Evolutionary conservation across 2,329 filamentous ascomycete species (phyloP).

Genomic region (Chaetomium globosum): DNA sequence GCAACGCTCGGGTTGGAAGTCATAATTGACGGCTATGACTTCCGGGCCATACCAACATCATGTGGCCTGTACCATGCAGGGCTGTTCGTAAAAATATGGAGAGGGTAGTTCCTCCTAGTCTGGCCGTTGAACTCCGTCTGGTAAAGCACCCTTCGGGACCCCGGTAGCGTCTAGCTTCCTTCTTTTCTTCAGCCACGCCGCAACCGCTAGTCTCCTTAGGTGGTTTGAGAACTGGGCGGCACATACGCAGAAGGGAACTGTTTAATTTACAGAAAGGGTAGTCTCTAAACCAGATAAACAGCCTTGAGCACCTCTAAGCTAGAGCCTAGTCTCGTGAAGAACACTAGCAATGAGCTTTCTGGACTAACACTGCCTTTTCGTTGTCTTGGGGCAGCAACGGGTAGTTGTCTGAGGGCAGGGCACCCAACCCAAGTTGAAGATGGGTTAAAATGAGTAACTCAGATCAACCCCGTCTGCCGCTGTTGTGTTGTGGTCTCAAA

Average conservation of each 20-base stretch:
- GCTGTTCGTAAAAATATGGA: not conserved
- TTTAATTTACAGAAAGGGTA: not conserved
- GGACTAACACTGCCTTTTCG: no score
- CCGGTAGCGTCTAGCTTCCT: not conserved
- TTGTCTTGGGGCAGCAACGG: not conserved
- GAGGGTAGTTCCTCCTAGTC: not conserved
- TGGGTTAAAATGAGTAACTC: not conserved
- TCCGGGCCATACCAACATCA: not conserved
- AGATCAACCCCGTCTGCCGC: not conserved
- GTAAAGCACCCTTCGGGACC: not conserved
- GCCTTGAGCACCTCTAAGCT: not conserved
- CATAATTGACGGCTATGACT: not conserved
- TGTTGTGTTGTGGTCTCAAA: not conserved
- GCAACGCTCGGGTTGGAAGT: not conserved
- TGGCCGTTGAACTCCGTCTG: not conserved
- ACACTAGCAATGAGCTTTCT: no score
- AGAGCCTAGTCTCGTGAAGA: no score
- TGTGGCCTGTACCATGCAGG: no score
- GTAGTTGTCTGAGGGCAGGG: not conserved
- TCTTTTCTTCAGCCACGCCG: not conserved
- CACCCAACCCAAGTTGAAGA: not conserved
- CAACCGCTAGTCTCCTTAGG: not conserved
- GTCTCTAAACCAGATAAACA: not conserved
- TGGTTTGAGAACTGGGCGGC: not conserved
- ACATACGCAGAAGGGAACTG: not conserved